phyloP scores from a whole-genome alignment of 2,329 filamentous ascomycete species.

The Chalara sp. region DNA sequence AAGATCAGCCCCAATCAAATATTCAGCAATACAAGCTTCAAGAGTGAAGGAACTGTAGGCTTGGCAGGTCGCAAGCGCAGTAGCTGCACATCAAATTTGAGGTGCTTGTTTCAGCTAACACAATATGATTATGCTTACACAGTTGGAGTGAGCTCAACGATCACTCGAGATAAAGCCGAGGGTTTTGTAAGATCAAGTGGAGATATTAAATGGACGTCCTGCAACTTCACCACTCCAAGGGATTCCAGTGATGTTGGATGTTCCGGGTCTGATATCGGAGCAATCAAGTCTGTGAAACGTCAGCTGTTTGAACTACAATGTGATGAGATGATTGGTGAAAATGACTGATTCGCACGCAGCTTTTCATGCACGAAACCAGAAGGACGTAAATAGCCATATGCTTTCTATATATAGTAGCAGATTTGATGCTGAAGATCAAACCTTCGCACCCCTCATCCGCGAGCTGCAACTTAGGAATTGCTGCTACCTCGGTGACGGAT shows the following conservation, averaged over 20 bases:
- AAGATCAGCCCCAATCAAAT: not conserved
- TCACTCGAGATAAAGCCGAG: slow-evolving; percentile 61
- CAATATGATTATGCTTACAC: slow-evolving; percentile 40
- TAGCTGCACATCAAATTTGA: too few relatives aligned
- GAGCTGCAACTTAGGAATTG: too few relatives aligned
- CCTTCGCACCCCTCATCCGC: too few relatives aligned
- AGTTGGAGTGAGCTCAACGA: slow-evolving; percentile 88
- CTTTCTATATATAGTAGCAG: too few relatives aligned
- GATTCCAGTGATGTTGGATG: slow-evolving; percentile 91
- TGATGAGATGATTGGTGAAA: too few relatives aligned
- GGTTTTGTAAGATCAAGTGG: slow-evolving; percentile 48
- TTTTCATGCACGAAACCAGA: too few relatives aligned
- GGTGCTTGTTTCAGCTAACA: not conserved
- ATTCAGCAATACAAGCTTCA: not conserved
- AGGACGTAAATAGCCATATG: too few relatives aligned
- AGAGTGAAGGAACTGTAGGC: not conserved
- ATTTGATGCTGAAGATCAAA: too few relatives aligned
- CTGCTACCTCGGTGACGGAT: too few relatives aligned
- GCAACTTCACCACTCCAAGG: slow-evolving; percentile 90
- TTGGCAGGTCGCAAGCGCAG: not conserved
- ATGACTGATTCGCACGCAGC: too few relatives aligned
- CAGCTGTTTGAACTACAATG: slow-evolving; percentile 16
- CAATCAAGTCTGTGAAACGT: slow-evolving; percentile 70
- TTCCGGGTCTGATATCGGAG: slow-evolving; percentile 91
- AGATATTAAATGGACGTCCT: slow-evolving; percentile 76